Evolutionary conservation across 768 basidiomycete species (phyloP).

Genomic region (Tremella mesenterica): DNA sequence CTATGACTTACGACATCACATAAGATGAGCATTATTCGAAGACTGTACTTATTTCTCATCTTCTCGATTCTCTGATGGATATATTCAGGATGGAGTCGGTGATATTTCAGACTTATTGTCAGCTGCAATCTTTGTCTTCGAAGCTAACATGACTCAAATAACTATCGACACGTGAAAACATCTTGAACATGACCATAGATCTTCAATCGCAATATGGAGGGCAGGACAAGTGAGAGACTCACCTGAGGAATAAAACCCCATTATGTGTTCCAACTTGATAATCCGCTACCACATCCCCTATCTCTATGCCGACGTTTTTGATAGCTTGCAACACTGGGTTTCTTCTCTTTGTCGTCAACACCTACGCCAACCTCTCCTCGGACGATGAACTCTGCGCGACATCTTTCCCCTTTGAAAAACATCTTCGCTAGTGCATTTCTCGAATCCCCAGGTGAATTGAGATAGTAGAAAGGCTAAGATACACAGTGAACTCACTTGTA

Average conservation of each 20-base stretch:
- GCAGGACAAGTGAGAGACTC: not conserved
- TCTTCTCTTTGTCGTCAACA: conserved; percentile 61
- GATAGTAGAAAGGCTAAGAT: not conserved
- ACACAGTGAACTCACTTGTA: conserved; percentile 28
- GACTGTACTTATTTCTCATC: conserved; percentile 68
- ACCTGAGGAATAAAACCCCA: conserved; percentile 87
- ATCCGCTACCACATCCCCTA: conserved; percentile 84
- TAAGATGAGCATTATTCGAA: conserved; percentile 75
- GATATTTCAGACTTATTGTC: conserved; percentile 68
- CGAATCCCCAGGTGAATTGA: not conserved
- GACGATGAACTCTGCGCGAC: not conserved
- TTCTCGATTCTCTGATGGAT: conserved; percentile 82
- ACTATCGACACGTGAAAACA: too few relatives aligned
- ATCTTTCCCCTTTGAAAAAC: not conserved
- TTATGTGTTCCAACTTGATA: conserved; percentile 94
- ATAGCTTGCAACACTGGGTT: conserved; percentile 85
- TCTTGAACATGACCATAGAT: not conserved
- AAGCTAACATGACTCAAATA: too few relatives aligned
- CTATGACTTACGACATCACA: conserved; percentile 71
- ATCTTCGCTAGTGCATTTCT: too few relatives aligned
- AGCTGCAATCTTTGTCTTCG: too few relatives aligned
- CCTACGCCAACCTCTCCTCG: not conserved
- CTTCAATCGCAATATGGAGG: not conserved
- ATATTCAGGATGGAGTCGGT: conserved; percentile 95
- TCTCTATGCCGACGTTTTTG: conserved; percentile 83